phyloP scores from a whole-genome alignment of 148 eudicot species.

The Dianthus caryophyllus region DNA sequence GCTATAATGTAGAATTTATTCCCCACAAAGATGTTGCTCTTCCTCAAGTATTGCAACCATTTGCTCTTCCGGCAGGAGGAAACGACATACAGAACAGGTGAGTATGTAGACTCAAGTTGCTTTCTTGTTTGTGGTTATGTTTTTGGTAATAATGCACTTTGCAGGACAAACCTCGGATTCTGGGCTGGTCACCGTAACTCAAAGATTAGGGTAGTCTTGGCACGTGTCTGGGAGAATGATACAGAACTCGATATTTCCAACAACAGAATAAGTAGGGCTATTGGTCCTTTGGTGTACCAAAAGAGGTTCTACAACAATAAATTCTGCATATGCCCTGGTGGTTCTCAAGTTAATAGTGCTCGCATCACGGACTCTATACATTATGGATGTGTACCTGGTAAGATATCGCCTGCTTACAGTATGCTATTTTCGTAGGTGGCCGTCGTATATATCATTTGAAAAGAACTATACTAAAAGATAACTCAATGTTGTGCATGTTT shows the following conservation, averaged over 20 bases:
- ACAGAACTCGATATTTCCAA: conserved; percentile 71
- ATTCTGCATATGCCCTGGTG: conserved; percentile 81
- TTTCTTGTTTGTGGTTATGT: background rate
- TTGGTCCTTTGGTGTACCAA: conserved; percentile 59
- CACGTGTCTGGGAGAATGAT: conserved; percentile 76
- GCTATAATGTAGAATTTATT: conserved; percentile 84
- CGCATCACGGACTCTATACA: conserved; percentile 78
- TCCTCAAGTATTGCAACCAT: conserved; percentile 95
- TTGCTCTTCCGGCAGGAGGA: conserved; percentile 95
- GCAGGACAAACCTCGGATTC: conserved; percentile 71
- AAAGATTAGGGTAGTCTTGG: conserved; percentile 62
- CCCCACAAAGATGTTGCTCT: conserved; percentile 96
- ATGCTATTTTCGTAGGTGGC: background rate
- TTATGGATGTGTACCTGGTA: conserved; percentile 81
- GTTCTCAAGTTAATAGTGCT: conserved; percentile 85
- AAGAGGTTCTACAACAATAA: conserved; percentile 64
- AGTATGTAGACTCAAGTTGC: background rate
- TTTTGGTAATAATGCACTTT: conserved; percentile 21
- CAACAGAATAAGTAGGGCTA: conserved; percentile 74
- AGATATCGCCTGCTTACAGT: conserved; percentile 1
- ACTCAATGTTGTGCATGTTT: background rate
- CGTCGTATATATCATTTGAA: background rate
- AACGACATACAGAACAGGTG: conserved; percentile 81
- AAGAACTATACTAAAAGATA: background rate
- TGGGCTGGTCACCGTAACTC: conserved; percentile 87